Evolutionary conservation across 2,329 filamentous ascomycete species (phyloP), one percentile per base, ranked within the genome.

Genomic region (Escovopsis sp.): DNA sequence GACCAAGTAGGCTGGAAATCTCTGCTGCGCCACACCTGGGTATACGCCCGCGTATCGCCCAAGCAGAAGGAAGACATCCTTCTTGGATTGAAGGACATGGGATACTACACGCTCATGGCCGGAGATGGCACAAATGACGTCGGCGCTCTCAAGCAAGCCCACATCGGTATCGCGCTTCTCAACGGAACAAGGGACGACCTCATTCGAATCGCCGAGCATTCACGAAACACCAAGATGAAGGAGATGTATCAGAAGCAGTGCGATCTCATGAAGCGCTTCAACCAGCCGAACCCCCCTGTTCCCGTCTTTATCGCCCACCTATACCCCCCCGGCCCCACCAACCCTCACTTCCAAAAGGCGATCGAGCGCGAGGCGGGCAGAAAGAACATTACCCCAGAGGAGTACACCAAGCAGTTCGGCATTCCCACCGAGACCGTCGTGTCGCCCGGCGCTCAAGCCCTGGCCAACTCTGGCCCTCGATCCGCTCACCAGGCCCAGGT

Each of bases 11-110:
- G 79, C 39, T 82, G 88, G 64, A 70, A 74, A 42, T 76, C 85
- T 43, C 72, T 98, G 40, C 72, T 96, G 30, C 82, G 88, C 40
- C 75, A 96, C 62, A 80, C 88, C 12, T 98, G 91, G 91, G 91
- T 98, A 4, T 98, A 98, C 58, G 91, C 91, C 51, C 86, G 91
- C 56, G 91, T 98, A 9, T 98, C 91, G 2, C 91, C 91, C 8
- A 95, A 94, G 70, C 91, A 98, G 57, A 98, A 98, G 68, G 91
- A 98, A 62, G 88, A 96, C 43, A 96, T 98, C 56, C 72, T 98
- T n/a, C 75, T 94, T 19, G 91, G 91, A 33, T 76, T 96, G 48
- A 95, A 94, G 67, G 88, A 94, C 55, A 84, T 86, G 66, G 91
- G 91, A 40, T 98, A 98, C 68, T 95, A 91, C 47, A 98, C 91